Evolutionary conservation across 768 basidiomycete genomes (phyloP), one percentile per base, ranked within the genome.

Genomic region (Xerocomus spinulosus): DNA sequence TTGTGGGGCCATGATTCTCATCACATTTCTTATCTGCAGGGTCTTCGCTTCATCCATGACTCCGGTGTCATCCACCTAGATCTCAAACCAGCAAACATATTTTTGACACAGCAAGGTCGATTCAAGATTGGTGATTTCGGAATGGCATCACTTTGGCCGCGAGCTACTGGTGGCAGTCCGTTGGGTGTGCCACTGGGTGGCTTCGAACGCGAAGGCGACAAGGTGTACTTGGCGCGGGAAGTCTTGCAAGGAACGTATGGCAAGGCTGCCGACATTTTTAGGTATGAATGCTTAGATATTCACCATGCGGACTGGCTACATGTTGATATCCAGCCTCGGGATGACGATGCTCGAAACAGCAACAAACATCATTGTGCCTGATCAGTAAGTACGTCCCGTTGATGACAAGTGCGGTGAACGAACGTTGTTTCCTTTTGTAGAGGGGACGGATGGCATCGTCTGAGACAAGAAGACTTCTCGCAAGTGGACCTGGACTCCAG

Each of bases 81-180:
- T 70, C 70, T 99, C 54, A 99, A 99, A 72, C 96, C 96, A 12
- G 92, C 92, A 35, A 99, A 99, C 65, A 85, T 99, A 42, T 92
- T 99, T 63, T 76, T 99, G 58, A 92, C 90, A 9, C 74, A 75
- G 8, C 79, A 83, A 35, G 96, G 96, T 2, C 79, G 86, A 37
- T 86, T 99, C 72, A 92, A 92, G 72, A 92, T 99, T 64, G 95
- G 95, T 8, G 96, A 99, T 67, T 97, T 98, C 71, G 96, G 96
- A 9, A 92, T 99, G 84, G 94, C 95, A n/a, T 90, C 91, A 6
- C 59, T 92, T 44, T 94, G 91, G 87, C 92, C 92, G 1, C 74
- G 92, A 32, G 70, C 73, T 0, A 58, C 50, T 12, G 56, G 66
- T 28, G 66, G 59, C 9, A 71, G 68, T 42, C 67, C 64, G 8